Conservation (phyloP, 768 basidiomycete genomes). For the Daedalea quercina region DNA sequence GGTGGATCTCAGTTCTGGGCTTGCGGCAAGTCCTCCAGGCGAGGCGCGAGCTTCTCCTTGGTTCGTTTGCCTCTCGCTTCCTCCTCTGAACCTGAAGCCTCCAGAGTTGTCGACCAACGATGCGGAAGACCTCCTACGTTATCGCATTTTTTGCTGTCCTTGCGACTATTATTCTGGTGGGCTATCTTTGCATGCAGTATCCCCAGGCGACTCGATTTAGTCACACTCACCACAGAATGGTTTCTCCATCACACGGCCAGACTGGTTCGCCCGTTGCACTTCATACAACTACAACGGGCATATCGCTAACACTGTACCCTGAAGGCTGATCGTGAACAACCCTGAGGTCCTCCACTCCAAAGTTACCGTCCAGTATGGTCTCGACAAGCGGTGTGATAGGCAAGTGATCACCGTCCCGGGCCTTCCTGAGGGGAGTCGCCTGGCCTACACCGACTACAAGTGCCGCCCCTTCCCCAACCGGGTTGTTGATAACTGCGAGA, state of each 20-base stretch:
- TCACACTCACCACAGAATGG: slow-evolving; percentile 43
- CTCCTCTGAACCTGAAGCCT: not conserved
- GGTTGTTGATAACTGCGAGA: slow-evolving; percentile 38
- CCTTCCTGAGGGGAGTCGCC: slow-evolving; percentile 32
- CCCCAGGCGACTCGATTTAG: too few relatives aligned
- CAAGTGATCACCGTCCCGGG: slow-evolving; percentile 41
- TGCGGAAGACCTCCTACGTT: slow-evolving; percentile 68
- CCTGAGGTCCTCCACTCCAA: slow-evolving; percentile 39
- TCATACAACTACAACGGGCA: slow-evolving; percentile 2
- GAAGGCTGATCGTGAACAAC: slow-evolving; percentile 33
- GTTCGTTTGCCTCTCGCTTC: not conserved
- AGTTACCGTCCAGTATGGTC: slow-evolving; percentile 51
- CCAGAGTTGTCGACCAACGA: slow-evolving; percentile 16
- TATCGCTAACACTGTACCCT: not conserved
- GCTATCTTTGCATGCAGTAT: slow-evolving; percentile 17
- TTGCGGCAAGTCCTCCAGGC: not conserved
- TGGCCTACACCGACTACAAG: slow-evolving; percentile 48
- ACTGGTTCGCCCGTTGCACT: slow-evolving; percentile 46
- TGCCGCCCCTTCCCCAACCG: slow-evolving; percentile 63
- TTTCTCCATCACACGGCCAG: slow-evolving; percentile 46
- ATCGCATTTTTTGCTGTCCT: slow-evolving; percentile 53
- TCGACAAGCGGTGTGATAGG: slow-evolving; percentile 51
- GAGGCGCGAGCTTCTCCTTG: not conserved
- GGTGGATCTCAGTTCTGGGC: not conserved
- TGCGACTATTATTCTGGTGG: slow-evolving; percentile 43